These are phyloP conservation scores for Tillandsia fasciculata DNA, from an alignment of 176 grass and related monocot genomes.

Conservation along the genomic window DNA sequence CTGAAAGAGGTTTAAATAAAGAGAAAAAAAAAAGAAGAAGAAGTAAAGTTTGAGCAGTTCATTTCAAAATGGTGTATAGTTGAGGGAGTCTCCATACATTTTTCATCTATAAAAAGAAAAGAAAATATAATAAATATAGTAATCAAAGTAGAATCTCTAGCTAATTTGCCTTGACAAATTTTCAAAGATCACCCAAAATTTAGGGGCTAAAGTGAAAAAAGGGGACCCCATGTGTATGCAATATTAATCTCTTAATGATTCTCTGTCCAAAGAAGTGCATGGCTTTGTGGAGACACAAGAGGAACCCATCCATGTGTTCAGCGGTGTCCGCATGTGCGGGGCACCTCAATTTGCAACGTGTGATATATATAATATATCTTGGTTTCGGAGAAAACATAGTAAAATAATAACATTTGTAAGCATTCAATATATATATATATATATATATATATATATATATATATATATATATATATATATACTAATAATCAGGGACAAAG, in stretches of 20 bases:
- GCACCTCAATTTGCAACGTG: neutral
- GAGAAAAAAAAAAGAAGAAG: too few relatives aligned
- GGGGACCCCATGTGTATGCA: neutral
- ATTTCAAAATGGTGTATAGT: neutral
- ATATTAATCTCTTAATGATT: neutral
- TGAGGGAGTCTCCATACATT: neutral
- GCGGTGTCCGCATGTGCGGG: neutral
- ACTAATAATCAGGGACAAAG: too few relatives aligned
- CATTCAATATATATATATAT: neutral
- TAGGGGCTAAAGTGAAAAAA: neutral
- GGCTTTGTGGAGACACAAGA: neutral
- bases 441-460: too few relatives aligned
- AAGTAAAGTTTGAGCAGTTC: too few relatives aligned
- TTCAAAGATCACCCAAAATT: neutral
- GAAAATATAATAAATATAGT: neutral
- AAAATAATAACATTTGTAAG: neutral
- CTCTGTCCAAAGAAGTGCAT: neutral
- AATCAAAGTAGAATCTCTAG: neutral
- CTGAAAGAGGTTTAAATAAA: too few relatives aligned
- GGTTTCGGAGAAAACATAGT: neutral
- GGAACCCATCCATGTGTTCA: neutral
- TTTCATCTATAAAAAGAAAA: neutral
- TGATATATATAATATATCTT: neutral
- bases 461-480: too few relatives aligned
- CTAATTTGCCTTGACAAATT: neutral